Evolutionary conservation across 2,329 filamentous ascomycete genomes (phyloP), one percentile per base, ranked within the genome.

Genomic region (Trichoderma harzianum): DNA sequence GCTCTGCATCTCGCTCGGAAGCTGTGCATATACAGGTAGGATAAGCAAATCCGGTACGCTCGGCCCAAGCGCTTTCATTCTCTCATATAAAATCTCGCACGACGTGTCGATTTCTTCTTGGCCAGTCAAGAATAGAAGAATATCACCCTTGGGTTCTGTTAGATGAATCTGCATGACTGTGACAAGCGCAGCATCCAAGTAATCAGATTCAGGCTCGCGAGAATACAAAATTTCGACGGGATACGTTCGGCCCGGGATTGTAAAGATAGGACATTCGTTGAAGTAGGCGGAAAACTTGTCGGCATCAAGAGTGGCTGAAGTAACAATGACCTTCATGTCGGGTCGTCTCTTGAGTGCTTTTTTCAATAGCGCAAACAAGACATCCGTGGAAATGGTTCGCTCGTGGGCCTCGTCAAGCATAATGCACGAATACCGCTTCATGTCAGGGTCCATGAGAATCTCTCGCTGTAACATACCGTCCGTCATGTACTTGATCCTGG

Each of bases 371-470:
- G 94, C 95, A 80, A 99, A 98, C 3, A 99, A 86, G 3, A 99
- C 94, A 82, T 99, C 96, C 0, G 96, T 99, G 0, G 95, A 90
- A 76, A 99, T 97, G 0, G 96, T 99, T 72, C 96, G 91, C 80
- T 99, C 96, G 89, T 99, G 96, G 5, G 96, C 96, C 80, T 99
- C 96, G 80, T 99, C 96, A 76, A 99, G 87, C 91, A 99, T 99
- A 78, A 99, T 98, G 73, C 96, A 94, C 1, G 94, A 97, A 79
- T 99, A 99, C 75, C 93, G 90, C 78, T 88, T 92, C 75, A 99
- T 84, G 77, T 97, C 92, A 0, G 95, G 93, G 79, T 99, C 96
- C 76, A 98, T 88, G 66, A 99, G 87, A 79, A 98, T 94, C 83
- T 99, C 96, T 84, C 96, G 89, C 83, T 98, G 91, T 80, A 99